Percentiles rank a stretch among this genome's conserved stretches.
phyloP scores from a whole-genome alignment of 139 green algal species.

The Chlamydomonas incerta region DNA sequence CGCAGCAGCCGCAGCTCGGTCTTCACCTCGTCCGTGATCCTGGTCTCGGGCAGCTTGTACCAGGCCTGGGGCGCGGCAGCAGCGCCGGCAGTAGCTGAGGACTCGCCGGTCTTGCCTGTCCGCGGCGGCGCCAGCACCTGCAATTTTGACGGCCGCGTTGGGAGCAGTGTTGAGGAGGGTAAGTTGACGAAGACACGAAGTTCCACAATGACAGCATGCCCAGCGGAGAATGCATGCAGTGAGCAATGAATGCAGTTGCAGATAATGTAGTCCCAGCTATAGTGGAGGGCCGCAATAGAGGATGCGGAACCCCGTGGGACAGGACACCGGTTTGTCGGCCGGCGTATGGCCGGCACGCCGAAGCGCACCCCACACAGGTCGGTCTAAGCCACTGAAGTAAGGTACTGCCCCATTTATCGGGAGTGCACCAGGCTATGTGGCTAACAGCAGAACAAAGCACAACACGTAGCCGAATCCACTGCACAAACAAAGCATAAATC shows the following conservation, averaged over 20 bases:
- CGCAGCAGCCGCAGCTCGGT: constrained; percentile 82
- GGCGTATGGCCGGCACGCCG: constrained; percentile 1
- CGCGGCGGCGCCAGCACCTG: constrained; percentile 57
- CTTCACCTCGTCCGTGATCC: constrained; percentile 71
- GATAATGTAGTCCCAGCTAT: constrained; percentile 11
- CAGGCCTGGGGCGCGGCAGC: constrained; percentile 42
- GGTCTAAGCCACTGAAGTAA: constrained; percentile 30
- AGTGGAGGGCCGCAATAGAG: neutral
- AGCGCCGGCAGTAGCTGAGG: neutral
- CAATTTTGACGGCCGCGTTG: neutral
- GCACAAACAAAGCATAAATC: too few relatives aligned
- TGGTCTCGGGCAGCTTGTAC: constrained; percentile 25
- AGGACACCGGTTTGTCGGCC: constrained; percentile 25
- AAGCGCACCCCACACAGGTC: constrained; percentile 1
- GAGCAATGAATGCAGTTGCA: too few relatives aligned
- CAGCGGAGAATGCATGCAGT: too few relatives aligned
- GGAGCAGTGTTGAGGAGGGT: neutral
- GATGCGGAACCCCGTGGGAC: constrained; percentile 13
- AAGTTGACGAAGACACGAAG: too few relatives aligned
- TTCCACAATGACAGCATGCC: too few relatives aligned
- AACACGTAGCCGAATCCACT: too few relatives aligned
- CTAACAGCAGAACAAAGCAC: too few relatives aligned
- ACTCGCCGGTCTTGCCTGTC: constrained; percentile 3
- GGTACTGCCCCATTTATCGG: neutral
- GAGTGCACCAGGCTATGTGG: constrained; percentile 19